A percentile compares a stretch with the other conserved stretches of the same genome.
Conservation (phyloP, 2,329 filamentous ascomycete species). For the Alternaria sp. region DNA sequence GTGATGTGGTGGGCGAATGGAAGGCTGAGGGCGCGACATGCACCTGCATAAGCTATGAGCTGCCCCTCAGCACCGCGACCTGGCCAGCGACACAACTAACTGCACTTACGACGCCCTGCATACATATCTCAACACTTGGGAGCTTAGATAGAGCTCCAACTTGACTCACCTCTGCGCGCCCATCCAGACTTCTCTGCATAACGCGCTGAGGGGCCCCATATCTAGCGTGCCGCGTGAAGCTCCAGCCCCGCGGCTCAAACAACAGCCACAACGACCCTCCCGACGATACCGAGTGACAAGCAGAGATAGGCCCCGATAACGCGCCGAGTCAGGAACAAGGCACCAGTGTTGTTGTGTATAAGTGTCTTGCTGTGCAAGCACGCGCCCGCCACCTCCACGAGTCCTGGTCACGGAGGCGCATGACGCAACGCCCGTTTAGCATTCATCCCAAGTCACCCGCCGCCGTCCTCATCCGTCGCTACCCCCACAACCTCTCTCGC, state of each 20-base stretch:
- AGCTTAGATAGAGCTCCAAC: slow-evolving; percentile 7
- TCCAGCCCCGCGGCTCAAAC: slow-evolving; percentile 10
- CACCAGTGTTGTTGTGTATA: slow-evolving; percentile 11
- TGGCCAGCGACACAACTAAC: slow-evolving; percentile 11
- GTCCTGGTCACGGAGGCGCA: slow-evolving; percentile 26
- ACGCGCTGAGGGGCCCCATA: slow-evolving; percentile 24
- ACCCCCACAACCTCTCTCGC: slow-evolving; percentile 5
- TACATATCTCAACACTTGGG: slow-evolving; percentile 26
- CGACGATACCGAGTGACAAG: slow-evolving; percentile 13
- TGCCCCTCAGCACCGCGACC: slow-evolving; percentile 17
- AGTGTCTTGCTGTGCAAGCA: slow-evolving; percentile 21
- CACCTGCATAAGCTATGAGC: slow-evolving; percentile 26
- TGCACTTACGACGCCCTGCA: slow-evolving; percentile 15
- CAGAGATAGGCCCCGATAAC: slow-evolving; percentile 15
- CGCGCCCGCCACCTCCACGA: slow-evolving; percentile 26
- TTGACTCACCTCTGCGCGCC: background rate
- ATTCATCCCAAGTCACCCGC: slow-evolving; percentile 23
- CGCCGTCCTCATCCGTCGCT: slow-evolving; percentile 22
- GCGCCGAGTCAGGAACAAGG: slow-evolving; percentile 21
- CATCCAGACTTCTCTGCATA: slow-evolving; percentile 14
- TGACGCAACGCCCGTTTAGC: slow-evolving; percentile 36
- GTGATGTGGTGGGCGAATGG: slow-evolving; percentile 5
- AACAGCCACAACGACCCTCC: slow-evolving; percentile 12
- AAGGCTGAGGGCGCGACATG: slow-evolving; percentile 4
- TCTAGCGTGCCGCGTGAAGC: slow-evolving; percentile 15